phyloP scores from a whole-genome alignment of 257 asterid genomes.

The Pogostemon cablin region DNA sequence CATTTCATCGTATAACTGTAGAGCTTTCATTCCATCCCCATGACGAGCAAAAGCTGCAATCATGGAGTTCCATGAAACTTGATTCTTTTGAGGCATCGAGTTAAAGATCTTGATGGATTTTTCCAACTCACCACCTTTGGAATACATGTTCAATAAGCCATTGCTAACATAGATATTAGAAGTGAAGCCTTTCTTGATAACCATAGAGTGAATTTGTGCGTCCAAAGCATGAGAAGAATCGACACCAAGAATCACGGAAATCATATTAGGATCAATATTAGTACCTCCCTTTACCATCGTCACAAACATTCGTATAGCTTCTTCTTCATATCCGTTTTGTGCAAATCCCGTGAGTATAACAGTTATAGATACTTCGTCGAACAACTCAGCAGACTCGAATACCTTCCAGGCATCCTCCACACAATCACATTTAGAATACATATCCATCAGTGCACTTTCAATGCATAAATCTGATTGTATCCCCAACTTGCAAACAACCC shows the following conservation, averaged over 20 bases:
- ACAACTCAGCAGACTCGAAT: slow-evolving; percentile 67
- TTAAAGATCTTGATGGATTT: slow-evolving; percentile 57
- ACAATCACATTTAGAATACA: slow-evolving; percentile 76
- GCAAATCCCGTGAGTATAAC: slow-evolving; percentile 70
- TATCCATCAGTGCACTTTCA: slow-evolving; percentile 87
- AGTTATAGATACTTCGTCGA: slow-evolving; percentile 77
- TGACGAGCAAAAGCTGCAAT: slow-evolving; percentile 89
- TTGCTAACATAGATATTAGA: slow-evolving; percentile 61
- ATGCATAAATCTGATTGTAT: slow-evolving; percentile 59
- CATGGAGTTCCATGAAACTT: slow-evolving; percentile 84
- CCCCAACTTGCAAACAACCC: slow-evolving; percentile 66
- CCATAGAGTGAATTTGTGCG: slow-evolving; percentile 69
- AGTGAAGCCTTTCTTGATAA: slow-evolving; percentile 61
- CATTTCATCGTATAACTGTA: slow-evolving; percentile 62
- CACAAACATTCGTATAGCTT: slow-evolving; percentile 66
- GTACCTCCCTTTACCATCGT: slow-evolving; percentile 60
- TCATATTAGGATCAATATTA: slow-evolving; percentile 57
- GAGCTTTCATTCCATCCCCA: slow-evolving; percentile 63
- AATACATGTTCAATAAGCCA: slow-evolving; percentile 83
- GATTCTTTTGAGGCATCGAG: slow-evolving; percentile 52
- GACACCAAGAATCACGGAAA: slow-evolving; percentile 75
- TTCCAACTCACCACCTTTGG: slow-evolving; percentile 75
- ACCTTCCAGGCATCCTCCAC: slow-evolving; percentile 69
- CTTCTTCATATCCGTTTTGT: slow-evolving; percentile 79
- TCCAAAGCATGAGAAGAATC: slow-evolving; percentile 68